A percentile compares a stretch with the other conserved stretches of the same genome.
Evolutionary conservation across 441 rosid species (phyloP).

Genomic region (Eutrema salsugineum): DNA sequence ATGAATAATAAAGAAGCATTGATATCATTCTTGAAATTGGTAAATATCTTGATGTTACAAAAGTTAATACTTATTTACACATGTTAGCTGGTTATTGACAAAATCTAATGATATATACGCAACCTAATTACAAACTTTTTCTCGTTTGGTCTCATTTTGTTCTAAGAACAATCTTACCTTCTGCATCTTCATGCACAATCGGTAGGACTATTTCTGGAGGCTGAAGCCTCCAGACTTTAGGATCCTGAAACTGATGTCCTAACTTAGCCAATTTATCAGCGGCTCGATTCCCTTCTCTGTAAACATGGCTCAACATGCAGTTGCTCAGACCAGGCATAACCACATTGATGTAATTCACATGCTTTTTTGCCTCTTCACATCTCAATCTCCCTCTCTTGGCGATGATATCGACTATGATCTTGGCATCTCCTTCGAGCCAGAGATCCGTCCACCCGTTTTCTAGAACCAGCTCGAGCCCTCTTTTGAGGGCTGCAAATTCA

Average conservation of each 20-base stretch:
- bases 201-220: conserved; percentile 62
- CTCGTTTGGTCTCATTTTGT: conserved; percentile 20
- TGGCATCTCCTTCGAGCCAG: conserved; percentile 86
- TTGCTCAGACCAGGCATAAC: conserved; percentile 56
- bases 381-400: conserved; percentile 42
- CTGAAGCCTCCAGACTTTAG: conserved; percentile 48
- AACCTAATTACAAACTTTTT: not conserved
- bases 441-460: conserved; percentile 69
- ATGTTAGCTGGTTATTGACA: conserved; percentile 7
- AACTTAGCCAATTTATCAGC: conserved; percentile 75
- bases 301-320: conserved; percentile 50
- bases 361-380: conserved; percentile 43
- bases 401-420: conserved; percentile 56
- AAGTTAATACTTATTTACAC: not conserved
- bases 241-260: conserved; percentile 55
- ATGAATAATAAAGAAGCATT: conserved; percentile 18
- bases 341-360: conserved; percentile 41
- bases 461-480: conserved; percentile 67
- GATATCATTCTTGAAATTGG: not conserved
- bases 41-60: not conserved
- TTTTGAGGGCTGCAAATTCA: conserved; percentile 57
- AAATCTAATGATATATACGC: conserved; percentile 1
- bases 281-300: conserved; percentile 75
- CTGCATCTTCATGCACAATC: conserved; percentile 64
- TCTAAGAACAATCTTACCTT: conserved; percentile 59